phyloP scores from a whole-genome alignment of 768 basidiomycete species.

The Boletus sp. region DNA sequence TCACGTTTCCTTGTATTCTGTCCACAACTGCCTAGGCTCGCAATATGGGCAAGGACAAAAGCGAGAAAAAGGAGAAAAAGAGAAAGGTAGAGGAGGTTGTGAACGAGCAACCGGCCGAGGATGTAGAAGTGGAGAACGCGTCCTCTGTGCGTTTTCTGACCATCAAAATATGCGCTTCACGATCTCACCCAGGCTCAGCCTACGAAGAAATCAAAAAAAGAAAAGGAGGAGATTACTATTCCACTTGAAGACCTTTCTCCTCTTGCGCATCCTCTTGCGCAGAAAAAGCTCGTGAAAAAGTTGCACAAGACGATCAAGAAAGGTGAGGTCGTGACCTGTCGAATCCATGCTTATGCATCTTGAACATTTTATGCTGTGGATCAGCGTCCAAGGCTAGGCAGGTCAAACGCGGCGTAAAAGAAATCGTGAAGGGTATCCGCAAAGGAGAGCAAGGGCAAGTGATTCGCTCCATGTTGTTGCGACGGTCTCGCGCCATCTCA shows the following conservation, averaged over 20 bases:
- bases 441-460: slow-evolving; percentile 96
- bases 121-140: slow-evolving; percentile 48
- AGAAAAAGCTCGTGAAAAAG: slow-evolving; percentile 92
- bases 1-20: slow-evolving; percentile 10
- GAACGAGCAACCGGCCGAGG: slow-evolving; percentile 31
- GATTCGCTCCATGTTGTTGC: neutral
- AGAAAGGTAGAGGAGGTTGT: slow-evolving; percentile 43
- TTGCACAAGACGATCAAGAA: slow-evolving; percentile 94
- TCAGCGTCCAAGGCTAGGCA: slow-evolving; percentile 91
- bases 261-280: slow-evolving; percentile 91
- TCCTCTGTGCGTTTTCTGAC: slow-evolving; percentile 29
- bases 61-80: slow-evolving; percentile 75
- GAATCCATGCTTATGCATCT: neutral
- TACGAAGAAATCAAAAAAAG: slow-evolving; percentile 62
- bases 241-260: slow-evolving; percentile 84
- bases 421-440: slow-evolving; percentile 95
- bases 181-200: slow-evolving; percentile 27
- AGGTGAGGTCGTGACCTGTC: slow-evolving; percentile 42
- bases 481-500: slow-evolving; percentile 2
- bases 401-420: slow-evolving; percentile 97
- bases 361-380: neutral
- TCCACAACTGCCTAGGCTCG: neutral
- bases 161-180: slow-evolving; percentile 29
- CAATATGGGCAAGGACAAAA: slow-evolving; percentile 70
- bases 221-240: slow-evolving; percentile 60